Evolutionary conservation across 2,329 filamentous ascomycete genomes (phyloP), one percentile per base, ranked within the genome.

Genomic region (Tricladium varicosporioides): DNA sequence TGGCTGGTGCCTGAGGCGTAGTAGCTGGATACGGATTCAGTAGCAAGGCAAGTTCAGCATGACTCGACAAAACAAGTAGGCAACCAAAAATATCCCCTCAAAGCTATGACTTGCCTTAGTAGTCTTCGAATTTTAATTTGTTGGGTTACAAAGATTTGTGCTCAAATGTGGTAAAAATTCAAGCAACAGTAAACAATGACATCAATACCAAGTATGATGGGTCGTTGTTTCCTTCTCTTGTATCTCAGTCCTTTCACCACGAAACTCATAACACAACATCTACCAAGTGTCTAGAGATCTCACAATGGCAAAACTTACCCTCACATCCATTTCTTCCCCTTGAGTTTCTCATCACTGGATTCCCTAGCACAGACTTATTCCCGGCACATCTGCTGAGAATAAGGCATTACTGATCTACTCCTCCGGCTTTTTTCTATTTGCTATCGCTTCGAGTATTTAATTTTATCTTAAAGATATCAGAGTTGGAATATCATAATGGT

Each of bases 361-460:
- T 57, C 80, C 84, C 4, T 72, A 79, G 11, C 79, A 84, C 70
- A 69, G 71, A 22, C 72, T 76, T 5, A 76, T 84, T 36, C 86
- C 87, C 16, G 90, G 90, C 69, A 87, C 84, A 42, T 82, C 81
- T 5, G 78, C 87, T 54, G 81, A 85, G 65, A 72, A 78, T 54
- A 84, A 83, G 13, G 60, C 54, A 9, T 76, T 90, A 22, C 68
- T 88, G 46, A 83, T 89, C 68, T 89, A 89, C 71, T 84, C 85
- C 67, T 74, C 72, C 13, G 81, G 76, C 36, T 87, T 89, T 63
- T 69, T 73, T 3, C 63, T 71, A 2, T 66, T 67, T 2, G 67
- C 73, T 14, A 74, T 76, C 3, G 72, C 83, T 2, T 74, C 77
- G 2, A 67, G 74, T 1, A 80, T 88, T 48, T 81, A 87, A 65